A percentile compares a stretch with the other conserved stretches of the same genome.
Evolutionary conservation across 331 rosid species (phyloP).

Genomic region (Erythrophleum ivorense): DNA sequence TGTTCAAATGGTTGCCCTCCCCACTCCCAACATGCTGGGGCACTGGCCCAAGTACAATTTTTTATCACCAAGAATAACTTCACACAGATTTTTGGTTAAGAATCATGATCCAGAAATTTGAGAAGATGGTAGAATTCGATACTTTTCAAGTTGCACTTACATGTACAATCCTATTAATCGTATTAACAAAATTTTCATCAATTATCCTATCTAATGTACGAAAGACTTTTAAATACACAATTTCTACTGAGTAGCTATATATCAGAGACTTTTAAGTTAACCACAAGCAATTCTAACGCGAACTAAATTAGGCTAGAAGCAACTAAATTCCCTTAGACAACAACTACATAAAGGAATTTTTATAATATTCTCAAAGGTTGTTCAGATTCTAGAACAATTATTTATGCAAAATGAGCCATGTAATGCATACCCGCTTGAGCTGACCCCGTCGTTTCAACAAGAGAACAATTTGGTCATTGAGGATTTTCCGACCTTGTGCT

Average conservation of each 20-base stretch:
- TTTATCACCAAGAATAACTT: background rate
- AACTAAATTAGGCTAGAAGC: background rate
- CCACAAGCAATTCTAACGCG: background rate
- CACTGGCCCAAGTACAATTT: background rate
- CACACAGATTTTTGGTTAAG: background rate
- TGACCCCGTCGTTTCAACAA: slow-evolving; percentile 98
- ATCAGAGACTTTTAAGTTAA: background rate
- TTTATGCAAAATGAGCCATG: background rate
- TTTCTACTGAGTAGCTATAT: background rate
- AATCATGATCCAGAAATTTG: slow-evolving; percentile 1
- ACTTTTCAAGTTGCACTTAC: background rate
- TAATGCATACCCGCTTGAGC: slow-evolving; percentile 81
- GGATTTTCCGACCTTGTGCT: slow-evolving; percentile 76
- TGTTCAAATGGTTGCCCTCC: background rate
- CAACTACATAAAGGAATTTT: background rate
- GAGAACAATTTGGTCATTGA: slow-evolving; percentile 73
- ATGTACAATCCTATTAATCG: background rate
- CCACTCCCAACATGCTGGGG: background rate
- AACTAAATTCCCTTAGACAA: slow-evolving; percentile 38
- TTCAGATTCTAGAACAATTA: background rate
- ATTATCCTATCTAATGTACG: background rate
- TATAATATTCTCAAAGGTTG: background rate
- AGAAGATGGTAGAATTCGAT: background rate
- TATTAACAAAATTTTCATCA: slow-evolving; percentile 3
- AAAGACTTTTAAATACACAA: background rate